phyloP scores from a whole-genome alignment of 768 basidiomycete species.

The Aureoboletus auriporus region DNA sequence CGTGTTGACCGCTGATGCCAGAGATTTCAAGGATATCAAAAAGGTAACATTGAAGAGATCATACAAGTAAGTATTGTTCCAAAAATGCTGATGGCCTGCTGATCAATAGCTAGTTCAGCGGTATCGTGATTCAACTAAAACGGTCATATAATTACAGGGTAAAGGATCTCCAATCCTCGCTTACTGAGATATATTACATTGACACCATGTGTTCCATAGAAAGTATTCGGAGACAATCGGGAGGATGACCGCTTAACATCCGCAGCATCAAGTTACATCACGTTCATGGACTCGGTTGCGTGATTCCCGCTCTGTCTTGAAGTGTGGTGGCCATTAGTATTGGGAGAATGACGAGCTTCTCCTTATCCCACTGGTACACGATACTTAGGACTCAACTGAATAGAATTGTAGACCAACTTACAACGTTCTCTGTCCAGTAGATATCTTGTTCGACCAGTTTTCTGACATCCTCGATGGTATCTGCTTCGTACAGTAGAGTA shows the following conservation, averaged over 20 bases:
- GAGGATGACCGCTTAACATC: neutral
- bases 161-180: neutral
- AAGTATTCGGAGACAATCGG: neutral
- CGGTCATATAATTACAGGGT: neutral
- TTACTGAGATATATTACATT: neutral
- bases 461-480: slow-evolving; percentile 43
- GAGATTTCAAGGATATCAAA: neutral
- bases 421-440: slow-evolving; percentile 41
- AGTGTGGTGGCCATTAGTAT: slow-evolving; percentile 37
- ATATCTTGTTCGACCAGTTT: slow-evolving; percentile 39
- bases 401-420: slow-evolving; percentile 25
- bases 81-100: too few species aligned
- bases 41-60: slow-evolving; percentile 2
- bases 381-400: neutral
- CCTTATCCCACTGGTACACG: slow-evolving; percentile 50
- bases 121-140: too few species aligned
- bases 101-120: too few species aligned
- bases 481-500: slow-evolving; percentile 50
- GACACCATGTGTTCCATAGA: slow-evolving; percentile 6
- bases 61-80: neutral
- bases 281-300: slow-evolving; percentile 21
- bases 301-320: slow-evolving; percentile 20
- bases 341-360: slow-evolving; percentile 48
- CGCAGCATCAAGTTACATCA: slow-evolving; percentile 3
- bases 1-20: neutral